Percentiles rank a stretch among this genome's conserved stretches.
phyloP scores from a whole-genome alignment of 768 basidiomycete species.

The Tricholoma matsutake region DNA sequence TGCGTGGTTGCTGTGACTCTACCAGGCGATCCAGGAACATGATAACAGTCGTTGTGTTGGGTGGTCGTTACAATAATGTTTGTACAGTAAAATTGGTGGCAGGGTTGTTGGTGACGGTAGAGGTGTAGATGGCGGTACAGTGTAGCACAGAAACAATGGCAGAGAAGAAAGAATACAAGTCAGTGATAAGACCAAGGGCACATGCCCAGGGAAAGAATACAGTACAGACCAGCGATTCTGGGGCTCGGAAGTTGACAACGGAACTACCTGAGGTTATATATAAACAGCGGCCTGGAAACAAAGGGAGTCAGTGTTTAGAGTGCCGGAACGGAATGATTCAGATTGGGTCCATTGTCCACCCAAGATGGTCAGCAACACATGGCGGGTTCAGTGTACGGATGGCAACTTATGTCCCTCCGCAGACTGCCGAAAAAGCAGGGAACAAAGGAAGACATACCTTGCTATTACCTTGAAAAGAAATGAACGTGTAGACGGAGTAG shows the following conservation, averaged over 20 bases:
- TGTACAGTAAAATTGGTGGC: conserved; percentile 12
- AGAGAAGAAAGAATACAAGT: conserved; percentile 22
- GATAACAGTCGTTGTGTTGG: conserved; percentile 11
- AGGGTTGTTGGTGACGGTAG: conserved; percentile 7
- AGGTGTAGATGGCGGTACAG: conserved; percentile 14
- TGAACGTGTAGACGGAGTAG: conserved; percentile 66
- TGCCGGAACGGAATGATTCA: conserved; percentile 16
- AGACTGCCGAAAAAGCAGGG: conserved; percentile 7
- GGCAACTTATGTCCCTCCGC: not conserved
- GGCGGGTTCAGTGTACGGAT: conserved; percentile 5
- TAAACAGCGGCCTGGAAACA: conserved; percentile 28
- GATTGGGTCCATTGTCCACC: conserved; percentile 24
- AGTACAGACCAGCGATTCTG: conserved; percentile 29
- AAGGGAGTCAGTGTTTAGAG: conserved; percentile 23
- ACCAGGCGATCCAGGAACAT: conserved; percentile 40
- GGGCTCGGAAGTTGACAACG: conserved; percentile 18
- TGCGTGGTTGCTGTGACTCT: conserved; percentile 39
- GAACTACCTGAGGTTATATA: conserved; percentile 27
- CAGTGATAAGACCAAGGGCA: conserved; percentile 25
- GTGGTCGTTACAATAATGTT: conserved; percentile 4
- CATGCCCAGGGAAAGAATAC: conserved; percentile 11
- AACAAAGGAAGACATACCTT: conserved; percentile 11
- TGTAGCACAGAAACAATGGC: conserved; percentile 13
- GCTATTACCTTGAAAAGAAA: conserved; percentile 51
- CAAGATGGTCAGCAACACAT: conserved; percentile 9